phyloP scores from a whole-genome alignment of 1,284 basidiomycete species.

The Puccinia triticina region DNA sequence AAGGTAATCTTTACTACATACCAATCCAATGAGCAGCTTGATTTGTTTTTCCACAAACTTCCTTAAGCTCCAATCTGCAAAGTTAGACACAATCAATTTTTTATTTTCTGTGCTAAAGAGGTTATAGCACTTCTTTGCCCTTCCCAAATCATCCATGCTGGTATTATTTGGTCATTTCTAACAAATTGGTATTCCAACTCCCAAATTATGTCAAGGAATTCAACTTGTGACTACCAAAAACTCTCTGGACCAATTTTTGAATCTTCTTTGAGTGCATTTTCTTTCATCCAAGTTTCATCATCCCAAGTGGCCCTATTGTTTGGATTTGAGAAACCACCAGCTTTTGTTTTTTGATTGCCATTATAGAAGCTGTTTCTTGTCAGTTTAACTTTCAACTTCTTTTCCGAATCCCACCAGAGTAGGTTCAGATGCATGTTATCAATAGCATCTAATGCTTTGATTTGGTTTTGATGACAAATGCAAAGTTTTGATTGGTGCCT shows the following conservation, averaged over 20 bases:
- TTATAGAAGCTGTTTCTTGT: slow-evolving; percentile 23
- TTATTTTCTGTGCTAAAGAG: too few species aligned
- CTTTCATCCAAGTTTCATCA: slow-evolving; percentile 45
- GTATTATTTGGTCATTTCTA: too few species aligned
- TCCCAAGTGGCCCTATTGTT: slow-evolving; percentile 39
- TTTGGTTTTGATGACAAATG: slow-evolving; percentile 54
- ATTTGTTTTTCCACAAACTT: too few species aligned
- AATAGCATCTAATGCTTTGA: slow-evolving; percentile 57
- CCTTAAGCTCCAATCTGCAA: too few species aligned
- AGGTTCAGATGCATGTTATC: slow-evolving; percentile 59
- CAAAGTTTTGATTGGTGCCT: slow-evolving; percentile 56
- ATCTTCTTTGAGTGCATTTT: slow-evolving; percentile 41
- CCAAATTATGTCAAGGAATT: too few species aligned
- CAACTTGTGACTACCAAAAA: too few species aligned
- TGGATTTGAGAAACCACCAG: slow-evolving; percentile 2
- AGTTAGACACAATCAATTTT: too few species aligned
- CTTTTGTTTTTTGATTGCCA: slow-evolving; percentile 12
- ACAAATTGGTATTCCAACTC: too few species aligned
- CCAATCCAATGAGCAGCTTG: too few species aligned
- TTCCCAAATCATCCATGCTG: too few species aligned
- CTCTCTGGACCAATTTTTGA: background rate
- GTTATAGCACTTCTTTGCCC: too few species aligned
- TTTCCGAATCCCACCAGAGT: slow-evolving; percentile 40
- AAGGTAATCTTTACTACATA: too few species aligned
- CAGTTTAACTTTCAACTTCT: slow-evolving; percentile 49